Conservation (phyloP, 1,139 yeast genomes). For the Sugiyamaella sp. region DNA sequence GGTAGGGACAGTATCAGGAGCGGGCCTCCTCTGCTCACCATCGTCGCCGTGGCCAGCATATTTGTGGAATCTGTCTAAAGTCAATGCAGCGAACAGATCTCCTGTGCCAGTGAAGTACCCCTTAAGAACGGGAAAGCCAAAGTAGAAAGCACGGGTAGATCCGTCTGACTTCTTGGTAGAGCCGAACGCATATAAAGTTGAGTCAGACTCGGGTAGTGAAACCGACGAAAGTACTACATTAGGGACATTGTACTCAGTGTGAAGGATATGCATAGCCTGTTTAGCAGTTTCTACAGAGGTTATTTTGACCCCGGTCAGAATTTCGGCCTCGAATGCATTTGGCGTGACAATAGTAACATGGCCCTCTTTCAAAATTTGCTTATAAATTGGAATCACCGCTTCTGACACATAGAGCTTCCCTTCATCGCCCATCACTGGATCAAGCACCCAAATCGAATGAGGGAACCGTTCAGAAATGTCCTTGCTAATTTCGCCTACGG, state of each 20-base stretch:
- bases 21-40: conserved; percentile 8
- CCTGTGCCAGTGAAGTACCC: conserved; percentile 93
- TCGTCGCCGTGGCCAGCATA: conserved; percentile 29
- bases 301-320: conserved; percentile 60
- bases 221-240: conserved; percentile 74
- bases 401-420: conserved; percentile 78
- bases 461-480: conserved; percentile 36
- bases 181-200: conserved; percentile 55
- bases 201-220: conserved; percentile 33
- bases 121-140: conserved; percentile 58
- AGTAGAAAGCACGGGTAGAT: conserved; percentile 40
- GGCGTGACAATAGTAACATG: conserved; percentile 78
- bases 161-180: conserved; percentile 42
- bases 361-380: conserved; percentile 53
- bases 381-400: conserved; percentile 68
- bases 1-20: conserved; percentile 5
- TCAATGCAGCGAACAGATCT: conserved; percentile 80
- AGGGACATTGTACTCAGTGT: conserved; percentile 53
- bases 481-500: conserved; percentile 51
- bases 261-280: conserved; percentile 54
- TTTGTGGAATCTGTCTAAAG: conserved; percentile 60
- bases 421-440: conserved; percentile 95
- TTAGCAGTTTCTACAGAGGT: conserved; percentile 47
- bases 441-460: conserved; percentile 61
- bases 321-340: conserved; percentile 86